phyloP scores from a whole-genome alignment of 192 early-diverging fungal genomes.

The Backusella tuberculispora region DNA sequence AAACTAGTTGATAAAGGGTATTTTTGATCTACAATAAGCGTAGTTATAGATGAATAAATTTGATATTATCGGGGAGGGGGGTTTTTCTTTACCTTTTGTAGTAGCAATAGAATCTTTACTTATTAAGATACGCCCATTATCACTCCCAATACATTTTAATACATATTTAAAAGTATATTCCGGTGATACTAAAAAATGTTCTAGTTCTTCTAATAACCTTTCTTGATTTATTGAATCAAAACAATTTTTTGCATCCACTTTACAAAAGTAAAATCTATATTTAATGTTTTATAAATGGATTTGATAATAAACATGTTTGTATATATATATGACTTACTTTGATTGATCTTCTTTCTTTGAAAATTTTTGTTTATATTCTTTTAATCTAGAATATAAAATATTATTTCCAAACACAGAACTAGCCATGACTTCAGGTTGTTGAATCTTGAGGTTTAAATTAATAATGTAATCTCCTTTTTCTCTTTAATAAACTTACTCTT shows the following conservation, averaged over 20 bases:
- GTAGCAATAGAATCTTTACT: not conserved
- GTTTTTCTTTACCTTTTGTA: not conserved
- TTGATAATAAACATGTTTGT: not conserved
- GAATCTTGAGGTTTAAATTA: not conserved
- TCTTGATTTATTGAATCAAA: constrained; percentile 20
- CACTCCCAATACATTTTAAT: not conserved
- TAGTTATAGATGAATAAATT: not conserved
- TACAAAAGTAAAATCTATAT: constrained; percentile 13
- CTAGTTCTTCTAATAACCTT: not conserved
- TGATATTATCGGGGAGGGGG: too few relatives aligned
- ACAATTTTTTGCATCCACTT: constrained; percentile 7
- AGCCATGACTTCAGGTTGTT: not conserved
- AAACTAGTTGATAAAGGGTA: not conserved
- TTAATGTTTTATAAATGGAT: not conserved
- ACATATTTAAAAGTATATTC: not conserved
- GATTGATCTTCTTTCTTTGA: not conserved
- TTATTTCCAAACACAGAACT: not conserved
- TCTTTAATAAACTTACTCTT: not conserved
- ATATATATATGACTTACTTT: not conserved
- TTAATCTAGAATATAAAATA: not conserved
- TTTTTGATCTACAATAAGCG: not conserved
- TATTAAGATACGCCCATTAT: not conserved
- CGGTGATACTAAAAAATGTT: not conserved
- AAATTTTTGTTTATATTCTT: not conserved
- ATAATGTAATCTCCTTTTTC: not conserved